Conservation (phyloP, 768 basidiomycete genomes). For the Boletus subcaerulescens region DNA sequence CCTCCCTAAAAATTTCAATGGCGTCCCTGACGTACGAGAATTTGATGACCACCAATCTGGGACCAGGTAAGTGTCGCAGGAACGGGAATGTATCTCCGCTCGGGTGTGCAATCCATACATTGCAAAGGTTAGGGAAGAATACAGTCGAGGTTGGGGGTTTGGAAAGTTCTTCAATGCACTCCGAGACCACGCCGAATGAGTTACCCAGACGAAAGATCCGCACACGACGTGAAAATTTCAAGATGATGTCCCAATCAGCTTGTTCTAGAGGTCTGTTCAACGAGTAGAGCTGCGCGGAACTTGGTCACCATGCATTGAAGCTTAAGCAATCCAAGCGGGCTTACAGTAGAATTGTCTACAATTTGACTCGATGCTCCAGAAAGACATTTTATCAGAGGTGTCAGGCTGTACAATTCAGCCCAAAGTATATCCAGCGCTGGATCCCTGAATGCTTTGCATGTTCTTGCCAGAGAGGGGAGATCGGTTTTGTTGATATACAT, state of each 20-base stretch:
- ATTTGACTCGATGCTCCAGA: not conserved
- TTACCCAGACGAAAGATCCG: not conserved
- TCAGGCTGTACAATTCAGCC: no score
- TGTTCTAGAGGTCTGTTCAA: not conserved
- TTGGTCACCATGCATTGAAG: not conserved
- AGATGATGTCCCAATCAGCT: not conserved
- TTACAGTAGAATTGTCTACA: no score
- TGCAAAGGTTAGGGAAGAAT: not conserved
- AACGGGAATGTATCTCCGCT: not conserved
- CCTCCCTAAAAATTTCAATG: not conserved
- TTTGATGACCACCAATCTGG: not conserved
- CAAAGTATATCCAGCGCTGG: not conserved
- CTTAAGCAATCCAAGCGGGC: not conserved
- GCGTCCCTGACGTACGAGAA: not conserved
- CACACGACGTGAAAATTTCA: not conserved
- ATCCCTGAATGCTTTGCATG: not conserved
- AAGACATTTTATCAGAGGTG: not conserved
- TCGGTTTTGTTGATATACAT: not conserved
- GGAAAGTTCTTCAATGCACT: not conserved
- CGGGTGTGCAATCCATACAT: fast-evolving
- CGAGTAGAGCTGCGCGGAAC: not conserved
- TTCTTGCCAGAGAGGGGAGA: not conserved
- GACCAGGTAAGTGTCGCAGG: not conserved
- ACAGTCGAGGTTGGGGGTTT: not conserved
- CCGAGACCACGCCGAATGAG: no score